These are phyloP conservation scores for Russula lepida DNA, from an alignment of 768 basidiomycete species.

Conservation along the genomic window DNA sequence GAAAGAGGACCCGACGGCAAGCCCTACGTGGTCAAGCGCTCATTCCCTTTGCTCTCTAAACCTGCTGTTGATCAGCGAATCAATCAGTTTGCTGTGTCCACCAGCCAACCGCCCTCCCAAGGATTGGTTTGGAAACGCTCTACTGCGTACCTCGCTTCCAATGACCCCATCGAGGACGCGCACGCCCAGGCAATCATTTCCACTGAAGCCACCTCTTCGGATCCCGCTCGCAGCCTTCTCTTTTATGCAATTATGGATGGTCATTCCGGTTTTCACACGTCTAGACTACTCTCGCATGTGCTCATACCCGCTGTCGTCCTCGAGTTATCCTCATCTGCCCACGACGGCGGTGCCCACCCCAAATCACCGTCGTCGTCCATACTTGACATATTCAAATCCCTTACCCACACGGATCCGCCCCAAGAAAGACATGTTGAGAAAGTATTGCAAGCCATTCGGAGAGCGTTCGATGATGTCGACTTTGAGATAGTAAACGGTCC, in stretches of 20 bases:
- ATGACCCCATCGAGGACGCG: constrained; percentile 89
- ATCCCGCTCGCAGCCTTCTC: constrained; percentile 60
- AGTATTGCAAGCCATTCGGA: constrained; percentile 60
- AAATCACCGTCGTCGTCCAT: constrained; percentile 22
- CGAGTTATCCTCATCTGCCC: constrained; percentile 53
- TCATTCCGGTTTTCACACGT: constrained; percentile 79
- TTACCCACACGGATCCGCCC: constrained; percentile 24
- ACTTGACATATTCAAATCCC: constrained; percentile 33
- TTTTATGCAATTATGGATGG: constrained; percentile 92
- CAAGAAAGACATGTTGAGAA: constrained; percentile 41
- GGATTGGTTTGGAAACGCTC: constrained; percentile 66
- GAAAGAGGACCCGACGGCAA: constrained; percentile 53
- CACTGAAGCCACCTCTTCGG: constrained; percentile 51
- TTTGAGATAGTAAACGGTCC: constrained; percentile 75
- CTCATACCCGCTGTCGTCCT: constrained; percentile 79
- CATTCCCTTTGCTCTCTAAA: constrained; percentile 49
- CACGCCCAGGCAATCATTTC: constrained; percentile 60
- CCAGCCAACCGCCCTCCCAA: constrained; percentile 40
- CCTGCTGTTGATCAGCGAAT: constrained; percentile 49
- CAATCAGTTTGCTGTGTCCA: constrained; percentile 41
- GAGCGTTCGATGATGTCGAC: constrained; percentile 78
- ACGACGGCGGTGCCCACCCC: constrained; percentile 27
- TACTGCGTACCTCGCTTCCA: constrained; percentile 74
- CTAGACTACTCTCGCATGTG: constrained; percentile 69
- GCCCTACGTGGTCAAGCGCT: constrained; percentile 41